A percentile compares a stretch with the other conserved stretches of the same genome.
These are phyloP conservation scores for Melampsora larici-populina DNA, from an alignment of 1,284 basidiomycete species.

Conservation along the genomic window DNA sequence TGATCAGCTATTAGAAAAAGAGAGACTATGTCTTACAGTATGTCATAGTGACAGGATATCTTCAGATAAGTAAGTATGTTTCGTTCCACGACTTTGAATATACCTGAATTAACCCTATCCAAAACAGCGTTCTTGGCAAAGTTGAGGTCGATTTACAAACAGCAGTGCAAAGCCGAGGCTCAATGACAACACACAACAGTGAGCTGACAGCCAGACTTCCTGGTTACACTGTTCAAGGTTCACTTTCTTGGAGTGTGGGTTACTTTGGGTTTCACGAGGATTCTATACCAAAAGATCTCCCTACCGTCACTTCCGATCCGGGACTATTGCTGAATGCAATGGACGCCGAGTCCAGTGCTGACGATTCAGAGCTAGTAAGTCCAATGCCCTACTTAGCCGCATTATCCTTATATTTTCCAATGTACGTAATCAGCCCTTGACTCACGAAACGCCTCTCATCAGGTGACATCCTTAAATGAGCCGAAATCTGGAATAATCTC, in stretches of 20 bases:
- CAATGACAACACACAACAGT: neutral
- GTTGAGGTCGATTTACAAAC: constrained; percentile 1
- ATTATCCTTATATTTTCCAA: no score
- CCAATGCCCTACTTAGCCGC: no score
- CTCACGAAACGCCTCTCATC: no score
- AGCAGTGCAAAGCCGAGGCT: neutral
- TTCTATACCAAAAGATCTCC: neutral
- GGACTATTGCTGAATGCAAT: no score
- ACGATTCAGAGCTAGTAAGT: no score
- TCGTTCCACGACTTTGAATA: neutral
- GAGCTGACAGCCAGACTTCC: neutral
- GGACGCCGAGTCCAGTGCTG: no score
- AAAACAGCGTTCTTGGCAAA: neutral
- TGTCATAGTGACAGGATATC: constrained; percentile 1
- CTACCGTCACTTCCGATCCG: neutral
- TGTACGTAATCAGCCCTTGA: no score
- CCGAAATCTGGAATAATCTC: neutral
- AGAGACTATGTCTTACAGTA: neutral
- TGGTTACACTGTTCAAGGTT: neutral
- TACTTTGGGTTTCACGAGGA: neutral
- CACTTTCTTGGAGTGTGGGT: neutral
- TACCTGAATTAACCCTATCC: neutral
- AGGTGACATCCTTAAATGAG: no score
- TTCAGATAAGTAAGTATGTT: neutral
- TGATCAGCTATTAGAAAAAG: neutral